Conservation (phyloP, 768 basidiomycete species). For the Scleroderma citrinum region DNA sequence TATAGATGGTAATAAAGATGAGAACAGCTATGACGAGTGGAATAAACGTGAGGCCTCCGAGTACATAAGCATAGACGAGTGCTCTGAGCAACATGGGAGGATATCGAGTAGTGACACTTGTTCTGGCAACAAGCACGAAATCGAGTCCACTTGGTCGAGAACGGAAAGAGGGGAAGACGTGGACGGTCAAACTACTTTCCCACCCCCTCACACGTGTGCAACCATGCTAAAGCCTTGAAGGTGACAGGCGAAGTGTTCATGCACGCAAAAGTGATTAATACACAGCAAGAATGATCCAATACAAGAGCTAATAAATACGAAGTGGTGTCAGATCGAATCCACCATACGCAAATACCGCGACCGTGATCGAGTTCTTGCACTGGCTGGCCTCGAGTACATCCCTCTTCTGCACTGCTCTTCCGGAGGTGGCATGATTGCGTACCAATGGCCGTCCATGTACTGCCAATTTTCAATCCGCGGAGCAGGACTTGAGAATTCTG, state of each 20-base stretch:
- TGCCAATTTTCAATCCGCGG: constrained; percentile 37
- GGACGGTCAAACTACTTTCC: neutral
- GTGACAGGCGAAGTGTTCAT: too few relatives aligned
- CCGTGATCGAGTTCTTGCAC: constrained; percentile 1
- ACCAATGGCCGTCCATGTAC: constrained; percentile 51
- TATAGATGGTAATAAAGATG: constrained; percentile 67
- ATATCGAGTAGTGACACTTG: neutral
- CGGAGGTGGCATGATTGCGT: constrained; percentile 39
- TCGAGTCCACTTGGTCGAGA: neutral
- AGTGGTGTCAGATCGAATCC: neutral
- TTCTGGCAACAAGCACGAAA: neutral
- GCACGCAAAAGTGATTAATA: too few relatives aligned
- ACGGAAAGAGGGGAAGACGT: neutral
- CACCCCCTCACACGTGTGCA: neutral
- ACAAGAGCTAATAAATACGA: too few relatives aligned
- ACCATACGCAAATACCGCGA: neutral
- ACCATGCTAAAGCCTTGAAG: neutral
- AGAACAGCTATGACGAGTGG: constrained; percentile 61
- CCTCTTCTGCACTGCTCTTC: constrained; percentile 42
- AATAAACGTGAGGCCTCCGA: constrained; percentile 87
- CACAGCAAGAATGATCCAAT: too few relatives aligned
- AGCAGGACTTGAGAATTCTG: constrained; percentile 13
- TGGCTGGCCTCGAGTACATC: constrained; percentile 34
- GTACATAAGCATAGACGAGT: constrained; percentile 75
- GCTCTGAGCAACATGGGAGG: constrained; percentile 59